Evolutionary conservation across 805 yeast genomes (phyloP), one percentile per base, ranked within the genome.

Genomic region (Starmerella sp.): DNA sequence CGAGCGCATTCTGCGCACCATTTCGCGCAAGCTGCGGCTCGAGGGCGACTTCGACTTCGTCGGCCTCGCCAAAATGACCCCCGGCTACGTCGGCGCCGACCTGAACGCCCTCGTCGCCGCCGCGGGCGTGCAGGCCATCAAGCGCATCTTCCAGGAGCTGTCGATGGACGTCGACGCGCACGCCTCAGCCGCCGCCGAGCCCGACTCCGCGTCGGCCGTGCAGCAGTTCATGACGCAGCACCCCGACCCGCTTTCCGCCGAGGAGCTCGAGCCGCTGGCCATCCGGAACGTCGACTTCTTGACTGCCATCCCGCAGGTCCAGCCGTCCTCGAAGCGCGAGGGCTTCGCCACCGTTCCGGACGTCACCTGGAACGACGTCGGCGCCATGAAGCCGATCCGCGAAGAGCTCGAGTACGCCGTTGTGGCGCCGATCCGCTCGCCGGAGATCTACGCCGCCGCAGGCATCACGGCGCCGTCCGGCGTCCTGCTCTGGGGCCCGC

Each of bases 311-410:
- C 97, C 97, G 2, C 81, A 90, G 0, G 84, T 93, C 46, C 98
- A 93, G 71, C 98, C 98, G 10, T 87, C 97, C 0, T 95, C 97
- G 0, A 91, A 90, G 66, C 83, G 98, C 68, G 98, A 93, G 74
- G 98, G 98, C 0, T 93, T 93, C 71, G 97, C 98, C 0, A 93
- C 97, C 0, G 95, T 93, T 11, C 98, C 98, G 0, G 97, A 93
- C 67, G 96, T 93, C 3, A 82, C 95, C 6, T 93, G 98, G 98
- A 78, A 83, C 6, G 85, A 84, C 66, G 95, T 93, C 37, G 98
- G 98, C 59, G 98, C 97, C 0, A 74, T 93, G 57, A 71, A 79
- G 7, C 76, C 79, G 15, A 82, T 88, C 37, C 77, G 98, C 62
- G 83, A 87, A 67, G 97, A 93, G 68, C 74, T 93, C 34, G 96